Base-by-base conservation (phyloP, 164 flowering plant species). In the Stephania yunnanensis region DNA sequence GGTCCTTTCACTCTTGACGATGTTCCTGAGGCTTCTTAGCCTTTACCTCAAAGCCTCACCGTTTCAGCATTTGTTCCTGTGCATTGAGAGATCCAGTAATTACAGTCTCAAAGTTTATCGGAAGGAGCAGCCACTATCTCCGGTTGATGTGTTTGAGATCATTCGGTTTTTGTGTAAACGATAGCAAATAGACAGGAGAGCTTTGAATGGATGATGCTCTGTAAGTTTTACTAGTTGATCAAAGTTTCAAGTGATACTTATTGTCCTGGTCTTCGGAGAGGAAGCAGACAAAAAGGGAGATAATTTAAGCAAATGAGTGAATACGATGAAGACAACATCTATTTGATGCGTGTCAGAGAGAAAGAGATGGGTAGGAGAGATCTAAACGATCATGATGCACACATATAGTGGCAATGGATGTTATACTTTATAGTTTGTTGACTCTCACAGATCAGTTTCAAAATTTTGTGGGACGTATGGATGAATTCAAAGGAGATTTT, bases 1-100 rank as follows among this genome's bases (percentile, higher is more conserved):
- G 99, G 97, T 20, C 90, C 87, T 19, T 90, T 93, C 85, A 89
- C 90, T 72, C 92, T 95, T 22, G 99, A 95, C 73, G 89, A 87
- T 72, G 90, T 93, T 52, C 97, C 97, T 1, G 83, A 79, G 45
- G 17, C 70, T 22, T 30, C 46, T 2, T 31, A 72, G 4, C 29
- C 64, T 58, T 15, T 5, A 36, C 31, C 77, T 71, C 78, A 46
- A 76, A 4, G 25, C 55, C 46, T 68, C 29, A 48, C 53, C 6
- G 53, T 48, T 48, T 48, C 53, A 48, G 53, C 1, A 48, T 48
- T 48, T 48, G 10, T 48, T 48, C 53, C 53, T 48, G 9, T 48
- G 53, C 5, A 48, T 48, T 48, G 53, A 48, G 6, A 48, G 53
- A 48, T 3, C 11, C 53, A 48, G 13, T 48, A 48, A 48, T 2